phyloP scores from a whole-genome alignment of 75 land plant species.

The Selaginella tamariscina region DNA sequence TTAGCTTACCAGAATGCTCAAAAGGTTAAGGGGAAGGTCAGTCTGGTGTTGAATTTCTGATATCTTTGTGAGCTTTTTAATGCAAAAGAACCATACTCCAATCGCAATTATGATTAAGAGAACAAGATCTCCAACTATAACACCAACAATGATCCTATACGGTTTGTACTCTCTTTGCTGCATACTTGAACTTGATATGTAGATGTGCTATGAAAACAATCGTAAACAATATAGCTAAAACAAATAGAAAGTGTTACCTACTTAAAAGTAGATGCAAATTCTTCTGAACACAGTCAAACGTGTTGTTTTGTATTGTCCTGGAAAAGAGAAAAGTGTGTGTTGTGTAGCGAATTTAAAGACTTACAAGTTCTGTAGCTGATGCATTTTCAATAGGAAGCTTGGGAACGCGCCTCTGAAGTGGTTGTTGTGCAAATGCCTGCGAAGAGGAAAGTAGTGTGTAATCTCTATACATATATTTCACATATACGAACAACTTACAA shows the following conservation, averaged over 20 bases:
- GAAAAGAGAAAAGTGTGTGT: no score
- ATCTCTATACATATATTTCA: neutral
- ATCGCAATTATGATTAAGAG: neutral
- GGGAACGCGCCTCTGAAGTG: no score
- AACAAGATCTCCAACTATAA: neutral
- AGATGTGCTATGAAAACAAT: neutral
- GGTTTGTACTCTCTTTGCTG: neutral
- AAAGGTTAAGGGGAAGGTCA: no score
- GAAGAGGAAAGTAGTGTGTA: neutral
- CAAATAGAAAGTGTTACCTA: neutral
- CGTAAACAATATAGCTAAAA: neutral
- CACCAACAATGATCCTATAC: neutral
- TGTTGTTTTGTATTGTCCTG: neutral
- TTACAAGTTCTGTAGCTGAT: no score
- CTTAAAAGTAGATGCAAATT: neutral
- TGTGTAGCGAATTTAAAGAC: no score
- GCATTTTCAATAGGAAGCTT: no score
- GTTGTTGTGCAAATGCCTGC: neutral
- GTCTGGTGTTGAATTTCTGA: neutral
- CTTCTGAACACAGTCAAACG: neutral
- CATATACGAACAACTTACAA: neutral
- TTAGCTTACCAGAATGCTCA: neutral
- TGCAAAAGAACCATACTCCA: neutral
- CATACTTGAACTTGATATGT: neutral
- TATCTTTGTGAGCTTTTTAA: neutral